Percentiles rank a stretch among this genome's conserved stretches.
Conservation (phyloP, 148 eudicot genomes). For the Amaranthus hypochondriacus region DNA sequence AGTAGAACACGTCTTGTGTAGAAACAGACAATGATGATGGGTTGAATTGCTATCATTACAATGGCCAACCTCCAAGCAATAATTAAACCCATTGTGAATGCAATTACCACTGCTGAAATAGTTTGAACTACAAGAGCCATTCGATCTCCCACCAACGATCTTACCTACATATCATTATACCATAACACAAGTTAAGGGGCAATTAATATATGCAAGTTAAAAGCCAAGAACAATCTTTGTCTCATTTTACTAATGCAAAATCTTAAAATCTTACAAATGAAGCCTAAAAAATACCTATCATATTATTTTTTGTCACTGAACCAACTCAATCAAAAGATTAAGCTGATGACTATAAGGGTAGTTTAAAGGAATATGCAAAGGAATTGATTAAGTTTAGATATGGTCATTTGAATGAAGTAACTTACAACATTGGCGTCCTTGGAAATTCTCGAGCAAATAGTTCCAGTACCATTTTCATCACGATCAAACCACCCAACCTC, state of each 20-base stretch:
- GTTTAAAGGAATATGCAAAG: not conserved
- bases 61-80: slow-evolving; percentile 80
- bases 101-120: slow-evolving; percentile 62
- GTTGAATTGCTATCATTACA: slow-evolving; percentile 75
- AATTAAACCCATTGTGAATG: slow-evolving; percentile 72
- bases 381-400: too few species aligned
- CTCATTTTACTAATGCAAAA: not conserved
- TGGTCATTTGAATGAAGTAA: not conserved
- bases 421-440: slow-evolving; percentile 97
- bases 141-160: slow-evolving; percentile 84
- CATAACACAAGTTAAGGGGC: not conserved
- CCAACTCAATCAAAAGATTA: not conserved
- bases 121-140: slow-evolving; percentile 73
- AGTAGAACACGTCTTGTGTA: slow-evolving; percentile 62
- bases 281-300: not conserved
- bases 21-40: slow-evolving; percentile 54
- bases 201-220: not conserved
- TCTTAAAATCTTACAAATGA: not conserved
- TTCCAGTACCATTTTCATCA: slow-evolving; percentile 76
- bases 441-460: slow-evolving; percentile 77
- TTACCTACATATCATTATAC: slow-evolving; percentile 40
- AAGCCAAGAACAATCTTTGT: too few species aligned
- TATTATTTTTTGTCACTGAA: not conserved
- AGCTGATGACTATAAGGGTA: not conserved
- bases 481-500: slow-evolving; percentile 91